phyloP scores from a whole-genome alignment of 2,329 filamentous ascomycete species.

The Penicillium sp. region DNA sequence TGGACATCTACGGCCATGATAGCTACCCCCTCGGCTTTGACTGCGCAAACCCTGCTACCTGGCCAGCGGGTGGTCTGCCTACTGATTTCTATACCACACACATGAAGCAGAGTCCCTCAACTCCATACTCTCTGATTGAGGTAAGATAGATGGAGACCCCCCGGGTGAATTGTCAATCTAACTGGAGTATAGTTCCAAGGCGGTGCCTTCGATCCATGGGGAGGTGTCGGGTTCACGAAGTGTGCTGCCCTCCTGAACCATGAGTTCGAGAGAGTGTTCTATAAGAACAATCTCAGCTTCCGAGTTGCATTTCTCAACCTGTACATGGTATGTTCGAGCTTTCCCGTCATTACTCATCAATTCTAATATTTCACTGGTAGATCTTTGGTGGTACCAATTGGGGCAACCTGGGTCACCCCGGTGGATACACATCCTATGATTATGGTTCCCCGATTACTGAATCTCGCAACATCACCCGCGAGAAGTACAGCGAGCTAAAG shows the following conservation, averaged over 20 bases:
- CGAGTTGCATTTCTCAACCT: conserved; percentile 67
- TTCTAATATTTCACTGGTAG: conserved; percentile 29
- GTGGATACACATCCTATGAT: conserved; percentile 62
- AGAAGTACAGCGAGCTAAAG: conserved; percentile 79
- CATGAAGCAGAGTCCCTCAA: conserved; percentile 60
- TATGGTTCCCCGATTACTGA: conserved; percentile 66
- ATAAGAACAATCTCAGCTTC: conserved; percentile 70
- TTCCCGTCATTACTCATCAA: not conserved
- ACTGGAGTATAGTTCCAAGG: conserved; percentile 59
- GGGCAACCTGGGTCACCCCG: conserved; percentile 72
- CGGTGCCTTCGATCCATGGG: conserved; percentile 72
- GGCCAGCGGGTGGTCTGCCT: conserved; percentile 58
- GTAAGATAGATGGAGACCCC: conserved; percentile 24
- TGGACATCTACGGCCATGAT: conserved; percentile 67
- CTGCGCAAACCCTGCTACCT: conserved; percentile 56
- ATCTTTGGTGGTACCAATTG: conserved; percentile 78
- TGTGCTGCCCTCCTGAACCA: conserved; percentile 66
- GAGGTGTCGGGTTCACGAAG: conserved; percentile 65
- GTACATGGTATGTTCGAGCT: conserved; percentile 61
- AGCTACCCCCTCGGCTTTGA: conserved; percentile 56
- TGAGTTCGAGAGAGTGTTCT: conserved; percentile 76
- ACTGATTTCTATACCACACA: conserved; percentile 57
- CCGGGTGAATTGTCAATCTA: not conserved
- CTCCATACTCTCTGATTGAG: conserved; percentile 64
- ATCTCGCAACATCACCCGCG: conserved; percentile 63